Evolutionary conservation across 352 stramenopile genomes (phyloP).

Genomic region (Phytopythium helicoides): DNA sequence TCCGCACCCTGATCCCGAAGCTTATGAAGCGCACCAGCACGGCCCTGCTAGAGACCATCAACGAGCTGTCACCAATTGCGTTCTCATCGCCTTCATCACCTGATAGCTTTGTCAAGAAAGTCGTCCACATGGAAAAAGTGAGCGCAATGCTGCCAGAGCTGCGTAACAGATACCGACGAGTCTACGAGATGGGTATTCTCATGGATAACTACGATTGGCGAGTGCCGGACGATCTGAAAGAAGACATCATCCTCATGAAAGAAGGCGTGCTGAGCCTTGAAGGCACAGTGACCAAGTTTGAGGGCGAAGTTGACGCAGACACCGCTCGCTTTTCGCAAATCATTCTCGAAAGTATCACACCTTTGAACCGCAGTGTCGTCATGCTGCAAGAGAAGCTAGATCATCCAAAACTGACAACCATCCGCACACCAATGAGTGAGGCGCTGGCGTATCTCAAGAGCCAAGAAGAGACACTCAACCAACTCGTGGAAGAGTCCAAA

Average conservation of each 20-base stretch:
- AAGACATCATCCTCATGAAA: constrained; percentile 93
- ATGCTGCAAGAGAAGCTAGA: constrained; percentile 82
- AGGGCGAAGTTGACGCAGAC: constrained; percentile 91
- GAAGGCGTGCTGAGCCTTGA: constrained; percentile 90
- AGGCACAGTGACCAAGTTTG: constrained; percentile 84
- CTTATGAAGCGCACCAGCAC: constrained; percentile 88
- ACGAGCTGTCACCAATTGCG: constrained; percentile 76
- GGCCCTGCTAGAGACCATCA: constrained; percentile 80
- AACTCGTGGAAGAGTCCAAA: constrained; percentile 81
- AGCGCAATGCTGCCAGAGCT: constrained; percentile 58
- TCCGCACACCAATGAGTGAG: constrained; percentile 73
- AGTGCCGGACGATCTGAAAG: constrained; percentile 90
- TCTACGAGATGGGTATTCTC: constrained; percentile 86
- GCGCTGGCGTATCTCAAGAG: constrained; percentile 68
- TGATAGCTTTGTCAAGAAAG: constrained; percentile 86
- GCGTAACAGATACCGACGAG: constrained; percentile 63
- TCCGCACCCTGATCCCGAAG: constrained; percentile 80
- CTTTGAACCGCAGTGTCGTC: constrained; percentile 66
- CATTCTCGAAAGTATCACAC: constrained; percentile 87
- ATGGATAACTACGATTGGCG: constrained; percentile 93
- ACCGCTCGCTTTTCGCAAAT: constrained; percentile 89
- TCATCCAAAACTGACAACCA: constrained; percentile 70
- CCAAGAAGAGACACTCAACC: constrained; percentile 69
- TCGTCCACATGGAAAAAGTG: constrained; percentile 86
- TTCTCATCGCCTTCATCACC: constrained; percentile 69